These are phyloP conservation scores for Dioscorea dumetorum DNA, from an alignment of 106 monocot species.

Conservation along the genomic window DNA sequence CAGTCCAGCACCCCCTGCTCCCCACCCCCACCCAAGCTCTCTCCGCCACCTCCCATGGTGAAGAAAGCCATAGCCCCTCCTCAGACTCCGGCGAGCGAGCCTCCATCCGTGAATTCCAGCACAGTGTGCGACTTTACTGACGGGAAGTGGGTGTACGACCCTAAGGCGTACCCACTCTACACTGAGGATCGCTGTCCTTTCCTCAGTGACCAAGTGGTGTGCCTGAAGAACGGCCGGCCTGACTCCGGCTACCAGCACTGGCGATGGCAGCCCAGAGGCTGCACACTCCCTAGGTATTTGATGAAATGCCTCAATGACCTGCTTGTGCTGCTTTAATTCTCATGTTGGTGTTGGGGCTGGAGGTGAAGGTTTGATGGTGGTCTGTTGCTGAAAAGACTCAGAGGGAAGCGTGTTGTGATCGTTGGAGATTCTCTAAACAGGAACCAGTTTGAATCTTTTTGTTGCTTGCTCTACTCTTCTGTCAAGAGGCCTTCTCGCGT, in stretches of 20 bases:
- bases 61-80: too few species aligned
- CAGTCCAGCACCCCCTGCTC: background rate
- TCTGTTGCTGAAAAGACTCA: slow-evolving; percentile 34
- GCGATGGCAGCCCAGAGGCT: slow-evolving; percentile 34
- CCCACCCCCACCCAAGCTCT: background rate
- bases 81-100: too few species aligned
- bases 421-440: slow-evolving; percentile 61
- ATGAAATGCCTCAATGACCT: too few species aligned
- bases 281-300: slow-evolving; percentile 11
- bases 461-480: slow-evolving; percentile 40
- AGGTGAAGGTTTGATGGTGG: slow-evolving; percentile 26
- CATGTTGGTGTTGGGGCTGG: too few species aligned
- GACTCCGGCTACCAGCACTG: slow-evolving; percentile 37
- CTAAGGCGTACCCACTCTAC: slow-evolving; percentile 17
- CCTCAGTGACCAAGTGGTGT: slow-evolving; percentile 31
- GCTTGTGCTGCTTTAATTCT: too few species aligned
- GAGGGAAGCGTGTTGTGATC: slow-evolving; percentile 49
- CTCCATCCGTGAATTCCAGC: too few species aligned
- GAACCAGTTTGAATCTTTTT: slow-evolving; percentile 71
- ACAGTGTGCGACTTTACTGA: slow-evolving; percentile 23
- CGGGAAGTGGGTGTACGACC: slow-evolving; percentile 37
- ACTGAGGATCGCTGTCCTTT: slow-evolving; percentile 16
- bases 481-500: slow-evolving; percentile 1
- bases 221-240: slow-evolving; percentile 27
- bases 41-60: background rate